A percentile compares a stretch with the other conserved stretches of the same genome.
Conservation (phyloP, 1,284 basidiomycete genomes). For the Apiotrichum sp. region DNA sequence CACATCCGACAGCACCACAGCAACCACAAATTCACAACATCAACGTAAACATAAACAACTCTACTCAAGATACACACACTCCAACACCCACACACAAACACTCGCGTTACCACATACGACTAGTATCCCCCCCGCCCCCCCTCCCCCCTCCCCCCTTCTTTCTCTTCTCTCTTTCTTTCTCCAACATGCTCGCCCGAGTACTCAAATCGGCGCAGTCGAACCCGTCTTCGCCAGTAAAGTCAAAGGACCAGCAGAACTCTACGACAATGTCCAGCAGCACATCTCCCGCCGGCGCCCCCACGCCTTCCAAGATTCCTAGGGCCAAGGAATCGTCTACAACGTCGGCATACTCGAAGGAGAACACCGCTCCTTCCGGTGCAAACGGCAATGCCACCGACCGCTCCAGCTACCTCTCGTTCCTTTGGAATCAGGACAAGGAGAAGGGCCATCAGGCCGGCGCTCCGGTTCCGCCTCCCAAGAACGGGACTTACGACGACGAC, state of each 20-base stretch:
- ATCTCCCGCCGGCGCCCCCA: background rate
- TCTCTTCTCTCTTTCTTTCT: background rate
- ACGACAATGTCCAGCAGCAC: background rate
- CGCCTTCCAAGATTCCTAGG: slow-evolving; percentile 3
- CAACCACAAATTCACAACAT: slow-evolving; percentile 2
- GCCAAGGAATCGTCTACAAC: background rate
- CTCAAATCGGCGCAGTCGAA: slow-evolving; percentile 11
- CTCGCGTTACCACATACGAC: too few relatives aligned
- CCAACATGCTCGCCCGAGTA: slow-evolving; percentile 11
- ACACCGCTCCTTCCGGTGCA: slow-evolving; percentile 11
- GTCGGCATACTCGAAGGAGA: slow-evolving; percentile 23
- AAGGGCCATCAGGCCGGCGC: background rate
- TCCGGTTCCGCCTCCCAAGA: slow-evolving; percentile 21
- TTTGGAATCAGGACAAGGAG: slow-evolving; percentile 29
- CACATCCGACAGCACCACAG: background rate
- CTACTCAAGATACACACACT: too few relatives aligned
- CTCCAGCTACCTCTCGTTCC: slow-evolving; percentile 42
- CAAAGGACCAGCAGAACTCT: slow-evolving; percentile 23
- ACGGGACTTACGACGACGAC: slow-evolving; percentile 26
- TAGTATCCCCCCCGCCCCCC: too few relatives aligned
- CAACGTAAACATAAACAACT: too few relatives aligned
- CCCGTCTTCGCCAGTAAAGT: slow-evolving; percentile 10
- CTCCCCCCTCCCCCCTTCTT: too few relatives aligned
- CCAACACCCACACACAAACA: too few relatives aligned
- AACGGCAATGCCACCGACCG: slow-evolving; percentile 17